Evolutionary conservation across 805 yeast genomes (phyloP), one percentile per base, ranked within the genome.

Genomic region (Candida pseudoglaebosa): DNA sequence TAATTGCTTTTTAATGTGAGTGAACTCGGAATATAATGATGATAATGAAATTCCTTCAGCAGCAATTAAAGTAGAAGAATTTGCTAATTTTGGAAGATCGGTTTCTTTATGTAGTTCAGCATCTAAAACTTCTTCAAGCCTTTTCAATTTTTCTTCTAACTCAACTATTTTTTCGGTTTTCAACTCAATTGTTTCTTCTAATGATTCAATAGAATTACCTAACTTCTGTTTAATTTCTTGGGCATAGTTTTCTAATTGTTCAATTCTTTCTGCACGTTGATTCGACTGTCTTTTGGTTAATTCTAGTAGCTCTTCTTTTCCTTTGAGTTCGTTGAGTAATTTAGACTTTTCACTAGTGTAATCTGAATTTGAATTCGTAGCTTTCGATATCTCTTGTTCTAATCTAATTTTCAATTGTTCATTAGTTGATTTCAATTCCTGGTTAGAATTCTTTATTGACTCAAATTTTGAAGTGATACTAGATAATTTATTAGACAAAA

Each of bases 1-100:
- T 35, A 86, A 64, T 47, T 83, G 84, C 47, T 75, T 83, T 56
- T 78, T 81, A 41, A 86, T 59, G 39, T 75, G 67, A 44, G 77
- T 74, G 50, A 75, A 78, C 49, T 84, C 91, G 1, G 84, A 58
- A 47, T 81, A 78, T 21, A 84, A 62, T 32, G 84, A 76, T 3
- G 85, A 80, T 28, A 85, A 62, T 0, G 90, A 78, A 5, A 84
- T 72, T 6, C 82, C 80, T 33, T 49, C 50, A 4, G 59, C 44
- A 16, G 80, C 70, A 26, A 75, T 72, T 10, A 61, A 30, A 34
- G 76, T 73, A 1, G 87, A 84, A 5, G 84, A 71, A 5, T 80
- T 76, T 0, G 84, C 70, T 36, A 81, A 57, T 18, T 67, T 58
- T 1, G 72, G 71, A 28, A 65, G 54, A 13, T 61, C 66, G 5